Evolutionary conservation across 2,329 filamentous ascomycete genomes (phyloP), one percentile per base, ranked within the genome.

Genomic region (Metarhizium album): DNA sequence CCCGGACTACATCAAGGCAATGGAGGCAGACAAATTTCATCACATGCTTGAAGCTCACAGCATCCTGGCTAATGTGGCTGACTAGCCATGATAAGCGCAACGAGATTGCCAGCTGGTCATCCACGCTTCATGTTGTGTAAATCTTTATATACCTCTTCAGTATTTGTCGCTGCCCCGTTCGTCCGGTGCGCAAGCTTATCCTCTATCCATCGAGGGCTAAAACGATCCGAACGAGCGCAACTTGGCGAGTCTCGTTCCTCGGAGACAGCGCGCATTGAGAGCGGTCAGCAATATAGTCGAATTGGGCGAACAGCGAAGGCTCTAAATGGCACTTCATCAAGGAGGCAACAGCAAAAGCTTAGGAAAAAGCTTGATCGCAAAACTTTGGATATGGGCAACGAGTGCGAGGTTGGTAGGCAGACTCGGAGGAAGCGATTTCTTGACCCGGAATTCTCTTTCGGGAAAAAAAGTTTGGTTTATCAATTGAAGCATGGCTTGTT

Each of bases 121-220:
- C 53, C 61, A 20, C 56, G 48, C 7, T 50, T 54, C 37, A 55
- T 58, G 5, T 45, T 61, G n/a, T 42, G 52, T 18, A 46, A 35
- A 16, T 13, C 24, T 6, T 37, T 37, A 29, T 29, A 38, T 14
- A 35, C 4, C 24, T 27, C 22, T 14, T 16, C 42, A 16, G 29
- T 27, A 11, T 22, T 11, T 18, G 13, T 23, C 20, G 5, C 13
- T 18, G 42, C 46, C 5, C 18, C 14, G 14, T n/a, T 54, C 16
- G 54, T 57, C 40, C 66, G 66, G 42, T 31, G 58, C 22, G 60
- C 65, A 27, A 67, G 62, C 42, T 74, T 87, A 53, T 85, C 84
- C 9, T 84, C 84, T 42, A 89, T 90, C 60, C 78, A 82, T 56
- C 73, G 76, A 45, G 85, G 85, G 14, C 72, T 88, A 50, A 79